Evolutionary conservation across 1,284 basidiomycete genomes (phyloP).

Genomic region (Ustilago curta): DNA sequence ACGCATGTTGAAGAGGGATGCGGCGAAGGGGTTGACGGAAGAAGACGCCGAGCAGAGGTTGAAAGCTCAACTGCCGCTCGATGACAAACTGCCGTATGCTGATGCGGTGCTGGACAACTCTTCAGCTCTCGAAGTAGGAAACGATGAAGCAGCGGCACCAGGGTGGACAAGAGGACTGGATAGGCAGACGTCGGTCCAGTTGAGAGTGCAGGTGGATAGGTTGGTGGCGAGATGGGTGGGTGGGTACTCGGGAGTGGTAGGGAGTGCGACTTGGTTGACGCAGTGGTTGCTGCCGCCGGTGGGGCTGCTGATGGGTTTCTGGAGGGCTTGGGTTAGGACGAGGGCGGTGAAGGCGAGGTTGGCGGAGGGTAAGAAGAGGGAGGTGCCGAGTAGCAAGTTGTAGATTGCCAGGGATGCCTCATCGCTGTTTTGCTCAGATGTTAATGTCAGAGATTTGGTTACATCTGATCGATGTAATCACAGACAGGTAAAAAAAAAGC

Average conservation of each 20-base stretch:
- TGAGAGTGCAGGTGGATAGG: conserved; percentile 76
- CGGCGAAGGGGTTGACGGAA: conserved; percentile 70
- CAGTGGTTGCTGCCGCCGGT: conserved; percentile 84
- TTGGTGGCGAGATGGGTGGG: conserved; percentile 75
- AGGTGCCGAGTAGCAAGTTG: conserved; percentile 31
- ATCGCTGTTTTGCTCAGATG: background rate
- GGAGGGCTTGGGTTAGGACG: conserved; percentile 46
- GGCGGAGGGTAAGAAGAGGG: conserved; percentile 13
- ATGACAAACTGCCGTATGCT: conserved; percentile 83
- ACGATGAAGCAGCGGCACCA: conserved; percentile 8
- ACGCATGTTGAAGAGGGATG: conserved; percentile 65
- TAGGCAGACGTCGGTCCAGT: conserved; percentile 29
- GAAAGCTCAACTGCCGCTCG: conserved; percentile 82
- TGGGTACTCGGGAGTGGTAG: conserved; percentile 72
- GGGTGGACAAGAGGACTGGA: conserved; percentile 27
- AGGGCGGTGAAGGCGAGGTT: conserved; percentile 29
- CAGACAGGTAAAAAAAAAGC: too few relatives aligned
- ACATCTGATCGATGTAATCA: too few relatives aligned
- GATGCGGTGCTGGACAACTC: conserved; percentile 91
- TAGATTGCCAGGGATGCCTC: background rate
- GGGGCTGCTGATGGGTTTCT: conserved; percentile 72
- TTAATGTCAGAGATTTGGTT: background rate
- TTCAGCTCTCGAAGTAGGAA: conserved; percentile 72
- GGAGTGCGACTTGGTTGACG: conserved; percentile 78
- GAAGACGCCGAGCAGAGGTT: conserved; percentile 78